Conservation (phyloP, 2,329 filamentous ascomycete genomes). For the Fusarium guadeloupense region DNA sequence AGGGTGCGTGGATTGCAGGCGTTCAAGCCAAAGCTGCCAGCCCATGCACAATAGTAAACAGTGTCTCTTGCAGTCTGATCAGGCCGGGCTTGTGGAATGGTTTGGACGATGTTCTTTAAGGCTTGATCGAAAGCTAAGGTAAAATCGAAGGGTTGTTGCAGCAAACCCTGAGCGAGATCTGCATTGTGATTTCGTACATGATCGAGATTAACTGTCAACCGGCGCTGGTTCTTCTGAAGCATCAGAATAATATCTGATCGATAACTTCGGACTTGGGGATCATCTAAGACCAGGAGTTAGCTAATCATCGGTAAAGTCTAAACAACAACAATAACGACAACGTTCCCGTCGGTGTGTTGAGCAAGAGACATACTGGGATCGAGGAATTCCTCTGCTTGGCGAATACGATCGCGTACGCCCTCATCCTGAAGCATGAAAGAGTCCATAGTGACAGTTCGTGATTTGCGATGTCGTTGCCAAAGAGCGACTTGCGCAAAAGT, state of each 20-base stretch:
- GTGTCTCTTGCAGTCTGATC: slow-evolving; percentile 81
- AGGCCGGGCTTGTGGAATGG: slow-evolving; percentile 77
- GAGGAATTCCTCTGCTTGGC: slow-evolving; percentile 89
- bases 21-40: slow-evolving; percentile 94
- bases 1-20: slow-evolving; percentile 94
- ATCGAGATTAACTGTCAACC: slow-evolving; percentile 81
- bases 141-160: slow-evolving; percentile 89
- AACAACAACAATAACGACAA: neutral
- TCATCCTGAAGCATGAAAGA: slow-evolving; percentile 82
- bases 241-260: slow-evolving; percentile 86
- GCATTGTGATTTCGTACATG: slow-evolving; percentile 88
- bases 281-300: slow-evolving; percentile 50
- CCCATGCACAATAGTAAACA: slow-evolving; percentile 96
- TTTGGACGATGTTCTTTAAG: slow-evolving; percentile 86
- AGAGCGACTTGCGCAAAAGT: slow-evolving; percentile 9
- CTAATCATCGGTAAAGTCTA: neutral
- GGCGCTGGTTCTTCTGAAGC: slow-evolving; percentile 73
- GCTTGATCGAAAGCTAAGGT: slow-evolving; percentile 88
- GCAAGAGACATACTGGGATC: slow-evolving; percentile 77
- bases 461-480: slow-evolving; percentile 16
- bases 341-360: neutral
- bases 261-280: slow-evolving; percentile 74
- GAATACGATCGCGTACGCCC: slow-evolving; percentile 82
- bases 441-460: slow-evolving; percentile 69
- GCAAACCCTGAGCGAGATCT: slow-evolving; percentile 80